Evolutionary conservation across 129 eudicot species (phyloP), one percentile per base, ranked within the genome.

Genomic region (Smallanthus sonchifolius): DNA sequence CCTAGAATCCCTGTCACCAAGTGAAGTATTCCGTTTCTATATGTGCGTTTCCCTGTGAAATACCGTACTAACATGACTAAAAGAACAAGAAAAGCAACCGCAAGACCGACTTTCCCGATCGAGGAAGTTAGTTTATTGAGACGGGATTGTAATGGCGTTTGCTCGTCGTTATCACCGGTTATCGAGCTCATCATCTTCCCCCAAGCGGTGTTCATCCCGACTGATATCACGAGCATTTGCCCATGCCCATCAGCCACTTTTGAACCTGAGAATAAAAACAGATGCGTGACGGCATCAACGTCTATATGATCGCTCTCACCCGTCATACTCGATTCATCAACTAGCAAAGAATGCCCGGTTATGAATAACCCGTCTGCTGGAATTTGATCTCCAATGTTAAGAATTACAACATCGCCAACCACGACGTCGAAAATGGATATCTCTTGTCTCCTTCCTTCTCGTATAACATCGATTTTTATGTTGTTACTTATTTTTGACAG

Each of bases 101-200:
- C 67, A 19, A 92, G 88, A 40, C 97, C 91, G 4, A 81, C 86
- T 77, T 89, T 92, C 38, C 89, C 97, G 2, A 92, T 92, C 0
- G 94, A 84, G 2, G 94, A 85, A 19, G 97, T 85, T 43, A 92
- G 76, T 54, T 79, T 89, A 75, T 87, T 71, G 15, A 92, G 88
- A 13, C 88, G 82, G 0, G 81, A 74, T 82, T 89, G 97, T 37
- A 89, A 63, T n/a, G 97, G 96, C 1, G 96, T 92, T 67, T 85
- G 85, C 56, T 92, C 93, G 10, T 77, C 51, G 2, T 84, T 70
- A 79, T 87, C 87, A 6, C 86, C 79, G 2, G 83, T 82, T 32
- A 84, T 85, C 16, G 96, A 89, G 85, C 97, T 89, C 94, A 92
- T 92, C 91, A 87, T 85, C 78, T 88, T 80, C 3, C 97, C 97